phyloP scores from a whole-genome alignment of 148 eudicot genomes.

The Nepenthes gracilis region DNA sequence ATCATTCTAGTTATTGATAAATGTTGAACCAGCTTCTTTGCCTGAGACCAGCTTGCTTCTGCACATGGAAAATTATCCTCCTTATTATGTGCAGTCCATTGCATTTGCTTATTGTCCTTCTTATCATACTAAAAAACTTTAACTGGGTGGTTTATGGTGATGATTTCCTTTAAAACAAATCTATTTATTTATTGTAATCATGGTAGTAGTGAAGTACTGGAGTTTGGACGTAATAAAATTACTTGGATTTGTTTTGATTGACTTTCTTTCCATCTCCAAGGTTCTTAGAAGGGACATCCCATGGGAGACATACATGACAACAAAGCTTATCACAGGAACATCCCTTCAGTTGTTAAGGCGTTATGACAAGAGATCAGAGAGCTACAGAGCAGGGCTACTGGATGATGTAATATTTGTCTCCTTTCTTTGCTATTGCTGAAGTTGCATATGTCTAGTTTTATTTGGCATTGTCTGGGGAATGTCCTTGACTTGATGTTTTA shows the following conservation, averaged over 20 bases:
- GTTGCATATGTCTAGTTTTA: background rate
- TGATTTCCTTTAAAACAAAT: too few species aligned
- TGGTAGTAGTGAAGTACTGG: too few species aligned
- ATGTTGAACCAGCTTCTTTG: too few species aligned
- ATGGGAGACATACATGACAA: slow-evolving; percentile 97
- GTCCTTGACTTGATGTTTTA: too few species aligned
- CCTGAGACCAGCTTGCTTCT: too few species aligned
- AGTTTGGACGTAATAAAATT: background rate
- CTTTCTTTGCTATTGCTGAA: slow-evolving; percentile 2
- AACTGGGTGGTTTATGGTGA: too few species aligned
- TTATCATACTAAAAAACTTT: too few species aligned
- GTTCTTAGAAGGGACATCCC: slow-evolving; percentile 91
- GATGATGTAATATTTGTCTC: slow-evolving; percentile 56
- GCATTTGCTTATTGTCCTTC: too few species aligned
- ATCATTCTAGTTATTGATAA: too few species aligned
- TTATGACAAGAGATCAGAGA: slow-evolving; percentile 73
- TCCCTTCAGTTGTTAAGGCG: slow-evolving; percentile 86
- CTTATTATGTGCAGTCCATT: too few species aligned
- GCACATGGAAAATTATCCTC: too few species aligned
- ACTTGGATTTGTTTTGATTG: background rate
- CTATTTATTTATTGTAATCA: background rate
- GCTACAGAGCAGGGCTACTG: slow-evolving; percentile 63
- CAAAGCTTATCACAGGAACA: slow-evolving; percentile 80
- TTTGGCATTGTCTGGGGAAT: background rate
- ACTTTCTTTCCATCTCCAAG: slow-evolving; percentile 18